Percentiles rank a stretch among this genome's conserved stretches.
Evolutionary conservation across 2,329 filamentous ascomycete species (phyloP).

Genomic region (Emergomyces pasteurianus): DNA sequence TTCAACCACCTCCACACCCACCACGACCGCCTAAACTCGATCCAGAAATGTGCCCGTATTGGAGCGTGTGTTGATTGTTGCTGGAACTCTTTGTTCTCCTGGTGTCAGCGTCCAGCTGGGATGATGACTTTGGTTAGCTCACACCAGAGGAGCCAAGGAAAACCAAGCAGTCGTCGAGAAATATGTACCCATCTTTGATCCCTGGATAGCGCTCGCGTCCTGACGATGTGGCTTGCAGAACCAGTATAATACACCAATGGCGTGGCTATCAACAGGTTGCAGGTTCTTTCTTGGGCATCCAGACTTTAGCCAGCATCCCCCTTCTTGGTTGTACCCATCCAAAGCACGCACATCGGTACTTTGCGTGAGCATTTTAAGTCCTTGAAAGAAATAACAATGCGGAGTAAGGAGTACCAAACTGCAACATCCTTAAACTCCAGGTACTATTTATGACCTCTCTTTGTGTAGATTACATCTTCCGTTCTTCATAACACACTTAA

Average conservation of each 20-base stretch:
- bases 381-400: no score
- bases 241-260: background rate
- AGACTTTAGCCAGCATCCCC: background rate
- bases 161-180: no score
- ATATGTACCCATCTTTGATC: background rate
- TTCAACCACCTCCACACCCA: background rate
- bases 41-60: background rate
- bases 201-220: background rate
- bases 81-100: background rate
- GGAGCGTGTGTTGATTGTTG: background rate
- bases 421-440: no score
- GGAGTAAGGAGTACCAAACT: no score
- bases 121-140: background rate
- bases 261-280: background rate
- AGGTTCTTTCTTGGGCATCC: background rate
- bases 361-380: background rate
- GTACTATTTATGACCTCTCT: no score
- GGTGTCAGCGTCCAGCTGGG: background rate
- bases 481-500: background rate
- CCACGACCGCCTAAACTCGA: background rate
- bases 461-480: background rate
- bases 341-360: no score
- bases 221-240: background rate
- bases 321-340: background rate
- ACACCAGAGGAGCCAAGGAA: background rate